phyloP scores from a whole-genome alignment of 2,329 filamentous ascomycete genomes.

The Cadophora sp. region DNA sequence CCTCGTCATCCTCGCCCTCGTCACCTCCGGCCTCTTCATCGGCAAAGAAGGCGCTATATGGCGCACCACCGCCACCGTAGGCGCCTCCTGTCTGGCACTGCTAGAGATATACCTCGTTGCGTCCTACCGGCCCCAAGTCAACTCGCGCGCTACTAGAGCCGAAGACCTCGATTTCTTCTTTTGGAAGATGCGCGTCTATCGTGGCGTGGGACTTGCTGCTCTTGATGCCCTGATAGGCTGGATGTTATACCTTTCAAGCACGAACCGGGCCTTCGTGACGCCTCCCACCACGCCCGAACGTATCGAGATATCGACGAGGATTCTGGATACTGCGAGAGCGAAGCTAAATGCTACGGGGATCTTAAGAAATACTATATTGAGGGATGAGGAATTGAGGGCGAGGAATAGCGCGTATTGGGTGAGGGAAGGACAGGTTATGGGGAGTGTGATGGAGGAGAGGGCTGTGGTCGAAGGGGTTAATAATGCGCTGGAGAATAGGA shows the following conservation, averaged over 20 bases:
- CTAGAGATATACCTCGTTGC: constrained; percentile 71
- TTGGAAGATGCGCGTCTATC: constrained; percentile 71
- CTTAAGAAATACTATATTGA: constrained; percentile 78
- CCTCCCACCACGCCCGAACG: constrained; percentile 69
- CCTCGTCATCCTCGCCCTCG: constrained; percentile 72
- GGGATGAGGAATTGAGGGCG: constrained; percentile 74
- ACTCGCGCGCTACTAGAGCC: constrained; percentile 66
- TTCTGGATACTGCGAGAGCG: constrained; percentile 64
- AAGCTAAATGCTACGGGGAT: constrained; percentile 77
- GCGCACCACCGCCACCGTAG: constrained; percentile 72
- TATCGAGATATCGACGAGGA: constrained; percentile 63
- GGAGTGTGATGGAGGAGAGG: constrained; percentile 78
- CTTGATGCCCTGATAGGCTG: constrained; percentile 70
- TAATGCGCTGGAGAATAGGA: constrained; percentile 66
- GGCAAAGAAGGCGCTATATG: constrained; percentile 70
- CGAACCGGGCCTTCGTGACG: constrained; percentile 76
- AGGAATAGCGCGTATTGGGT: constrained; percentile 79
- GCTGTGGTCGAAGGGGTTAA: constrained; percentile 77
- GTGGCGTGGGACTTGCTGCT: constrained; percentile 67
- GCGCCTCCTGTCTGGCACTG: constrained; percentile 62
- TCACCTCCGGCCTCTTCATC: constrained; percentile 72
- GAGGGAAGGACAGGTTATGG: constrained; percentile 75
- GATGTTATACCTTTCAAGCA: constrained; percentile 77
- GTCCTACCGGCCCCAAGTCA: constrained; percentile 69
- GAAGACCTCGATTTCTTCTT: constrained; percentile 72